Evolutionary conservation across 495 filamentous ascomycete genomes (phyloP), one percentile per base, ranked within the genome.

Genomic region (Penicillium psychrofluorescens): DNA sequence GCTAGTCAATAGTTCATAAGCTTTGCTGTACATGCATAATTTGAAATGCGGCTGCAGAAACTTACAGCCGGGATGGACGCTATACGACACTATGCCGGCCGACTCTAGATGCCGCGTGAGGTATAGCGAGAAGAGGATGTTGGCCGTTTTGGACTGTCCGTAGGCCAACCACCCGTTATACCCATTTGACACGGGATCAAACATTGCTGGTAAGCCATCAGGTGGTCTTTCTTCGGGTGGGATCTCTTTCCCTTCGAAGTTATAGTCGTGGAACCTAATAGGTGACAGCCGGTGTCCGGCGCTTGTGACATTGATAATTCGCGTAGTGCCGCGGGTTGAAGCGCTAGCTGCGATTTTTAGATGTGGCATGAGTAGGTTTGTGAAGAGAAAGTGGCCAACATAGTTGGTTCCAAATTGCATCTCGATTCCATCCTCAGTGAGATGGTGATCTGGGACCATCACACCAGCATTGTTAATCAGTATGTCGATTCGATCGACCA

Each of bases 321-420:
- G 58, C 13, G 45, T 64, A 40, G 35, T 38, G 8, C 43, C 43
- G 15, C 8, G 33, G 5, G n/a, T 37, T 6, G 46, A 43, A 6
- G 7, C 12, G 34, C 44, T 43, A 5, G 75, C 70, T 1, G 79
- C 79, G 28, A 64, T 53, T 16, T 67, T 61, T n/a, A 89, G 59
- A 1, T 66, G 68, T 1, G 81, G 76, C 7, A 87, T 66, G 7
- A 90, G 65, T 7, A 82, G 63, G 37, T 76, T 72, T 14, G 78
- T 80, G 22, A 90, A 66, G 7, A 86, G 69, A 33, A 78, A 79
- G 50, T 86, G 83, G 6, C 77, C 80, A 44, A 88, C 58, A 55
- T 89, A 77, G 54, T 89, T 90, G 5, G 78, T 80, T n/a, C 78
- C 81, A 45, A 88, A 79, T 43, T 85, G 80, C 29, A 80, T 68